phyloP scores from a whole-genome alignment of 805 yeast species.

The Babjeviella inositovora region DNA sequence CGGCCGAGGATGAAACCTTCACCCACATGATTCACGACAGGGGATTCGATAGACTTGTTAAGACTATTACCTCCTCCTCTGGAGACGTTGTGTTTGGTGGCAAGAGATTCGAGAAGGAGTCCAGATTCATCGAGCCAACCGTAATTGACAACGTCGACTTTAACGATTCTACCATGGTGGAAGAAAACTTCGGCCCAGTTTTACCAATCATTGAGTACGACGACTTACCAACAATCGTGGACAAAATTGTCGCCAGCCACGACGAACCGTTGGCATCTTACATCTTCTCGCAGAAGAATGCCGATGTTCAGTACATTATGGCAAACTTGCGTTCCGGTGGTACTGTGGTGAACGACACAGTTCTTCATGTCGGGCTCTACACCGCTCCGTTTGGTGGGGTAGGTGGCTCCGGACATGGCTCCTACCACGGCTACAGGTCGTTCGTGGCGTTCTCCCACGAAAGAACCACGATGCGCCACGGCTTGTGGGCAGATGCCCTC shows the following conservation, averaged over 20 bases:
- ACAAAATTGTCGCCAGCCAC: constrained; percentile 23
- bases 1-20: constrained; percentile 16
- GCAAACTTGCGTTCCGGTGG: constrained; percentile 57
- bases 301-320: constrained; percentile 31
- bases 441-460: constrained; percentile 56
- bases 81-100: constrained; percentile 41
- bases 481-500: constrained; percentile 44
- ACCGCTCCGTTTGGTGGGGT: constrained; percentile 86
- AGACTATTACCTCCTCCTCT: constrained; percentile 25
- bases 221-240: constrained; percentile 24
- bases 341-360: constrained; percentile 49
- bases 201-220: constrained; percentile 53
- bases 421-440: constrained; percentile 51
- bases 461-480: constrained; percentile 50
- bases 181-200: constrained; percentile 76
- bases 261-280: constrained; percentile 79
- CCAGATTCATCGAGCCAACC: constrained; percentile 57
- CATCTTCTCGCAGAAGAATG: constrained; percentile 33
- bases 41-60: constrained; percentile 29
- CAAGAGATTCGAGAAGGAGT: constrained; percentile 10
- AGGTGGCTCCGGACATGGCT: constrained; percentile 72
- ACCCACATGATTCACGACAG: constrained; percentile 47
- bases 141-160: constrained; percentile 45
- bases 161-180: constrained; percentile 57
- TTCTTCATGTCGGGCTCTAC: constrained; percentile 52